Evolutionary conservation across 306 rosid species (phyloP), one percentile per base, ranked within the genome.

Genomic region (Dryas alaskensis): DNA sequence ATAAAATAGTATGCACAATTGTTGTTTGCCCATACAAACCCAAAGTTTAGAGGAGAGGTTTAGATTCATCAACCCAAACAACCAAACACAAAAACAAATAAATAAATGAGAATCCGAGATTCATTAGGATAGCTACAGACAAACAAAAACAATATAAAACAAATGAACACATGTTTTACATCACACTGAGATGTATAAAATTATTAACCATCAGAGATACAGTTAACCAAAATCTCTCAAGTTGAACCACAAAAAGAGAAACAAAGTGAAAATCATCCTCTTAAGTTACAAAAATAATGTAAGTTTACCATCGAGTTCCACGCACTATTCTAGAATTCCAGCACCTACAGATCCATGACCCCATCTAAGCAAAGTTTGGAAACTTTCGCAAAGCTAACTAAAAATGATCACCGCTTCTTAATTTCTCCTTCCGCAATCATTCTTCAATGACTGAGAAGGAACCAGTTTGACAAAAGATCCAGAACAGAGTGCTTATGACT

Each of bases 231-330:
- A 78, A 55, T 58, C 85, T 79, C 87, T 54, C 83, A 47, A 78
- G 71, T 84, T 53, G 79, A 81, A 81, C 81, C 82, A 81, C 75
- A 80, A 70, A 62, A 47, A 68, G 78, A 80, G 75, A 76, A 70
- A 3, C 55, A 6, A 25, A 60, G 59, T 10, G 71, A 67, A 60
- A 69, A 55, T 63, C 68, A 64, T 71, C 80, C 55, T 59, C 75
- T 82, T 75, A 83, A 87, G 84, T 90, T 88, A 84, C 84, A 85
- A 79, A 86, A 86, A 82, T 90, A 90, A 89, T 83, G 90, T 79
- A 84, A 62, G 92, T 82, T 74, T 60, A 77, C 74, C 67, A 73
- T 76, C 69, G 81, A 86, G 82, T 75, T 81, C 67, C 39, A 86
- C 67, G 8, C 79, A 80, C 81, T 77, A 80, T 55, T 76, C 68